These are phyloP conservation scores for Monosporascus sp. DNA, from an alignment of 2,329 filamentous ascomycete species.

Conservation along the genomic window DNA sequence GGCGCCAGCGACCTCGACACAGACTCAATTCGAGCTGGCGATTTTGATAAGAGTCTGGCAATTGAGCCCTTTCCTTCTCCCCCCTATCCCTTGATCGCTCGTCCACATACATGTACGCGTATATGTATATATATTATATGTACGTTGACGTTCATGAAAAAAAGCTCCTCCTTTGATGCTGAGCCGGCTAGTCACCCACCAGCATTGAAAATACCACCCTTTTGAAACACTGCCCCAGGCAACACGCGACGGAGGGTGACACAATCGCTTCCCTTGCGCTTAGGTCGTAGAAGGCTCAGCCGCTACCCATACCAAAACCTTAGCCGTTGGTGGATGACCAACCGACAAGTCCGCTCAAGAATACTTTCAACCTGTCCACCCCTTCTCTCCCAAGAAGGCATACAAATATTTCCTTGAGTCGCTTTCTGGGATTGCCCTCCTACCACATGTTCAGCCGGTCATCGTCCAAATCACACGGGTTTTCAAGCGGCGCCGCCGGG, in stretches of 20 bases:
- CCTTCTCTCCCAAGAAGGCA: not conserved
- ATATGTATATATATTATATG: too few relatives aligned
- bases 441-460: constrained; percentile 43
- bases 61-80: not conserved
- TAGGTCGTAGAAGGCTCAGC: constrained; percentile 4
- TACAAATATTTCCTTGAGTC: constrained; percentile 5
- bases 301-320: constrained; percentile 6
- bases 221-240: constrained; percentile 13
- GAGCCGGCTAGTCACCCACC: not conserved
- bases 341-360: not conserved
- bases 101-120: too few relatives aligned
- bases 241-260: constrained; percentile 3
- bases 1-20: not conserved
- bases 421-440: constrained; percentile 3
- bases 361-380: not conserved
- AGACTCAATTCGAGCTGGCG: not conserved
- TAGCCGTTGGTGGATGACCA: not conserved
- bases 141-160: too few relatives aligned
- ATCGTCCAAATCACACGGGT: constrained; percentile 32
- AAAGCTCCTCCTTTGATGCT: too few relatives aligned
- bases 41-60: not conserved
- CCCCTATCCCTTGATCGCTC: not conserved
- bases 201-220: constrained; percentile 16
- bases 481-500: constrained; percentile 17
- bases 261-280: not conserved